Conservation (phyloP, 73 alveolate genomes). For the Effrenium voratum region DNA sequence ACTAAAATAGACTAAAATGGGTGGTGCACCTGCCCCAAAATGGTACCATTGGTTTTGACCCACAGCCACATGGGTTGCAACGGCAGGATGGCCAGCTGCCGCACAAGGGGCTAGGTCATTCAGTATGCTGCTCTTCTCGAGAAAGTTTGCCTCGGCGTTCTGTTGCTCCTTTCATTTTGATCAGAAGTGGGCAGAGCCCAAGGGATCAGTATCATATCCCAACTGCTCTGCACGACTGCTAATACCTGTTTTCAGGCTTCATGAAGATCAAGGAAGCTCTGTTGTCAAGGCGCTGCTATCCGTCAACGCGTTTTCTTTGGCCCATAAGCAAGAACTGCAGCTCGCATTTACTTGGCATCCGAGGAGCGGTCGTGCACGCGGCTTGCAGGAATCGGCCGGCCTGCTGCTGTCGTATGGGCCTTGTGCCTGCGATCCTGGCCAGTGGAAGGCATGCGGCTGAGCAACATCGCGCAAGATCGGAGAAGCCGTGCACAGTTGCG, state of each 20-base stretch:
- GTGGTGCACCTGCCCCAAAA: too few relatives aligned
- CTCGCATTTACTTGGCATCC: neutral
- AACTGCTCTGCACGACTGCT: too few relatives aligned
- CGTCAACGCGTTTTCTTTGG: too few relatives aligned
- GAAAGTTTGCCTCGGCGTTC: constrained; percentile 47
- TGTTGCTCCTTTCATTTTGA: too few relatives aligned
- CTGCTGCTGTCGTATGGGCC: constrained; percentile 34
- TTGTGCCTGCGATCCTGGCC: constrained; percentile 61
- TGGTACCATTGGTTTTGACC: too few relatives aligned
- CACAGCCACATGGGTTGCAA: neutral
- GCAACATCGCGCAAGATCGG: neutral
- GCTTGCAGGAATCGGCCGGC: constrained; percentile 62
- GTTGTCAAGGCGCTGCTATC: too few relatives aligned
- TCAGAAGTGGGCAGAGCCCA: too few relatives aligned
- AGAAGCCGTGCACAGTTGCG: too few relatives aligned
- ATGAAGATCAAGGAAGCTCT: too few relatives aligned
- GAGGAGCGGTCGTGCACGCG: constrained; percentile 36
- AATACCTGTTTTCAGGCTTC: too few relatives aligned
- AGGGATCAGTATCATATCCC: too few relatives aligned
- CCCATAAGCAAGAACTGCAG: neutral
- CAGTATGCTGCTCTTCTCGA: constrained; percentile 44
- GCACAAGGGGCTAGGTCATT: constrained; percentile 56
- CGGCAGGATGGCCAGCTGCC: neutral
- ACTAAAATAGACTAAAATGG: too few relatives aligned
- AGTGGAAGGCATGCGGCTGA: neutral